Evolutionary conservation across 208 protist genomes (phyloP).

Genomic region (Crithidia sp.): DNA sequence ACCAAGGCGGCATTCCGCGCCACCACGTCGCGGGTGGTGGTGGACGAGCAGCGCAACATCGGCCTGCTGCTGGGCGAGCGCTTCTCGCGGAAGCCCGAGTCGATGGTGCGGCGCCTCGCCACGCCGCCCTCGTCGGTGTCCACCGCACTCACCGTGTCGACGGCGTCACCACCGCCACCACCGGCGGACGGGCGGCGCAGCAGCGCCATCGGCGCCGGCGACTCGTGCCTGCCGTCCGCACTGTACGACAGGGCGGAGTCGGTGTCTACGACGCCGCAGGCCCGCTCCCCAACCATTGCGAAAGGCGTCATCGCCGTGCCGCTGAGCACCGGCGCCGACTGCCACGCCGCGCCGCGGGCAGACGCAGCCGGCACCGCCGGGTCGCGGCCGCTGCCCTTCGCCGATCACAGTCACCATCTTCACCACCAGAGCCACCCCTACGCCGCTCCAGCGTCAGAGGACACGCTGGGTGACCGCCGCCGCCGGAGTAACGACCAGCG

Average conservation of each 20-base stretch:
- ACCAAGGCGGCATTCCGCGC: slow-evolving; percentile 33
- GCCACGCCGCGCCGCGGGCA: background rate
- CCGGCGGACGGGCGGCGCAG: background rate
- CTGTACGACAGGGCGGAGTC: slow-evolving; percentile 9
- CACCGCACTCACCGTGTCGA: background rate
- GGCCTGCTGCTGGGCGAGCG: slow-evolving; percentile 24
- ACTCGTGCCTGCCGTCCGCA: slow-evolving; percentile 9
- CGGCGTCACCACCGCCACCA: background rate
- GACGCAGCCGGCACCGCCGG: background rate
- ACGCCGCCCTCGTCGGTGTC: slow-evolving; percentile 6
- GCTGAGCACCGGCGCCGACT: slow-evolving; percentile 5
- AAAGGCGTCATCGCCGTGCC: slow-evolving; percentile 16
- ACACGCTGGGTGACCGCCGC: background rate
- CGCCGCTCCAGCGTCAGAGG: background rate
- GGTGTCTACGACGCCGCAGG: slow-evolving; percentile 3
- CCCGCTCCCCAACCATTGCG: background rate
- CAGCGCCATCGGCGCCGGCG: slow-evolving; percentile 11
- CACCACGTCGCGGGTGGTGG: slow-evolving; percentile 27
- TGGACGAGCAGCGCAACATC: slow-evolving; percentile 28
- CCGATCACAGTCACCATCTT: too few species aligned
- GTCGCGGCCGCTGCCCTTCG: background rate
- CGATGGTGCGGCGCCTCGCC: slow-evolving; percentile 16
- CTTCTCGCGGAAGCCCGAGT: slow-evolving; percentile 32
- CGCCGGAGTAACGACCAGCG: background rate
- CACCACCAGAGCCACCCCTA: background rate